phyloP scores from a whole-genome alignment of 129 eudicot species.

The Oenanthe sinensis region DNA sequence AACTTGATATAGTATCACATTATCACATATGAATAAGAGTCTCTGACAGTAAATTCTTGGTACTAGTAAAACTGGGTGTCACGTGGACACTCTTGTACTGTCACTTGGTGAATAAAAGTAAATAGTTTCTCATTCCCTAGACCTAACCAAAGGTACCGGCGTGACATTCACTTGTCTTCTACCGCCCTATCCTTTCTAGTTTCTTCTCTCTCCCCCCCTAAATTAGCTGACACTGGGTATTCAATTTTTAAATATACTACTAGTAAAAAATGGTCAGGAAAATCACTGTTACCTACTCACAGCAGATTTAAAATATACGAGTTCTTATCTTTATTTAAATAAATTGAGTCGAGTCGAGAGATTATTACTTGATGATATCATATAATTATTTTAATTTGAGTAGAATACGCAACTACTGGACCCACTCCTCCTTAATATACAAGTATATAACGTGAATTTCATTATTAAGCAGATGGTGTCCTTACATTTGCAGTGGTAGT shows the following conservation, averaged over 20 bases:
- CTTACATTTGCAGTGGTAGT: neutral
- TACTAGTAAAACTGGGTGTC: neutral
- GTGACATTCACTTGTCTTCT: slow-evolving; percentile 3
- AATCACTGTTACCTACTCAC: no score
- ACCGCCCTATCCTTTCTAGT: neutral
- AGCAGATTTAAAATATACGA: no score
- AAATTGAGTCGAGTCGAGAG: no score
- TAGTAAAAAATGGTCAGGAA: no score
- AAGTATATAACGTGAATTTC: no score
- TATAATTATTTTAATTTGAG: no score
- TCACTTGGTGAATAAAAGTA: neutral
- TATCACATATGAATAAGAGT: neutral
- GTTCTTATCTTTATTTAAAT: no score
- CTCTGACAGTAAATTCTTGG: slow-evolving; percentile 6
- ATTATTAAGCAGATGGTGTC: neutral
- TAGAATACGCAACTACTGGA: no score
- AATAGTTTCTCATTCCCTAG: neutral
- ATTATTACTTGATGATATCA: no score
- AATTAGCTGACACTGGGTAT: neutral
- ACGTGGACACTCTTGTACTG: slow-evolving; percentile 6
- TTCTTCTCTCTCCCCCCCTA: neutral
- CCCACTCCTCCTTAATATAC: no score
- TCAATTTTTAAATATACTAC: no score
- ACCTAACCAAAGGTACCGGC: slow-evolving; percentile 9
- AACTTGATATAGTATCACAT: neutral